Percentiles rank a stretch among this genome's conserved stretches.
These are phyloP conservation scores for Straminergon stramineum DNA, from an alignment of 225 moss, liverwort and hornwort genomes.

Conservation along the genomic window DNA sequence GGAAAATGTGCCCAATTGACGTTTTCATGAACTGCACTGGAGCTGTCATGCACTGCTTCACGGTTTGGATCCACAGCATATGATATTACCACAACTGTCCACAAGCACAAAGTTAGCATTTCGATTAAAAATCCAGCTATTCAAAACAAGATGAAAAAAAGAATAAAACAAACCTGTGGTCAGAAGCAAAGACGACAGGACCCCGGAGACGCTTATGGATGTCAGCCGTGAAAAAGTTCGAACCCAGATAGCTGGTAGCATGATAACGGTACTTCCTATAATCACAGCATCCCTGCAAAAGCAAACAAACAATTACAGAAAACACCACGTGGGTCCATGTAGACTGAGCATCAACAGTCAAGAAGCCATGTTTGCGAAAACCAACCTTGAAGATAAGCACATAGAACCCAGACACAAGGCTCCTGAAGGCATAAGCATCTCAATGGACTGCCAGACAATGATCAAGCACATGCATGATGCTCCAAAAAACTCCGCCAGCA, in stretches of 20 bases:
- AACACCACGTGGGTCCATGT: background rate
- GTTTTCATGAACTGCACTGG: slow-evolving; percentile 42
- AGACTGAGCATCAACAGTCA: background rate
- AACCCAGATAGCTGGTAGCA: slow-evolving; percentile 76
- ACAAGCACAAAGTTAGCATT: slow-evolving; percentile 2
- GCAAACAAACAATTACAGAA: background rate
- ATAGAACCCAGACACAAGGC: slow-evolving; percentile 40
- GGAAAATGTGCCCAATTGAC: slow-evolving; percentile 70
- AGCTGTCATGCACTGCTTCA: slow-evolving; percentile 48
- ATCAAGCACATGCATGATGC: slow-evolving; percentile 85
- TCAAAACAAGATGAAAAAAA: background rate
- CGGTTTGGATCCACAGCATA: slow-evolving; percentile 62
- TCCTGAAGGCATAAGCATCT: slow-evolving; percentile 61
- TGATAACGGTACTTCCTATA: slow-evolving; percentile 57
- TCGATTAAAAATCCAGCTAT: background rate
- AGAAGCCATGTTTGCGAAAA: background rate
- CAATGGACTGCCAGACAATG: slow-evolving; percentile 84
- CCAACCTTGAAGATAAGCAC: slow-evolving; percentile 49
- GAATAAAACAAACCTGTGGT: slow-evolving; percentile 40
- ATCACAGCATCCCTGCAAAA: slow-evolving; percentile 52
- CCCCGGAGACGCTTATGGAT: slow-evolving; percentile 80
- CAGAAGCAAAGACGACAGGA: slow-evolving; percentile 66
- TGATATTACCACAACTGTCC: slow-evolving; percentile 66
- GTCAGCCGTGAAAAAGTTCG: slow-evolving; percentile 81
- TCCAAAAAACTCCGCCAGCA: slow-evolving; percentile 82